These are phyloP conservation scores for Gaeumannomyces sp. DNA, from an alignment of 2,329 filamentous ascomycete genomes.

Conservation along the genomic window DNA sequence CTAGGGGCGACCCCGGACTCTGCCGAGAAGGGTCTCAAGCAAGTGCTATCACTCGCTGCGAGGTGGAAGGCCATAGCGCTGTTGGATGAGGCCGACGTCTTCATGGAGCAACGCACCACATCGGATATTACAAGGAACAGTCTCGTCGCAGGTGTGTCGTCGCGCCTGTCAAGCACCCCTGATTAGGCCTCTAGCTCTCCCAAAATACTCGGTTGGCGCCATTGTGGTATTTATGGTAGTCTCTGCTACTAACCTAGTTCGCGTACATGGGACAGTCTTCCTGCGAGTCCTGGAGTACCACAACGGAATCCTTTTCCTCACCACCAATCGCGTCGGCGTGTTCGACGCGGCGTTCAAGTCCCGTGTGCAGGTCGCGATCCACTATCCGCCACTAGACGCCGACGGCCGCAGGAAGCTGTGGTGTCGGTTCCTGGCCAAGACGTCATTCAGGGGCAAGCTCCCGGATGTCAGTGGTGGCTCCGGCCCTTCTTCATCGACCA, in stretches of 20 bases:
- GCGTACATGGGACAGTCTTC: neutral
- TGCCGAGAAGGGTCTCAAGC: neutral
- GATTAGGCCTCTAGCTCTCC: too few species aligned
- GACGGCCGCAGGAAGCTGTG: neutral
- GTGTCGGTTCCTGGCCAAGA: neutral
- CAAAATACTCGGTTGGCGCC: too few species aligned
- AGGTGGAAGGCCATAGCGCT: conserved; percentile 1
- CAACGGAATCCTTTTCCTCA: neutral
- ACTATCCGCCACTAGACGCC: conserved; percentile 26
- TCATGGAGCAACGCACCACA: neutral
- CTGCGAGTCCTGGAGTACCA: neutral
- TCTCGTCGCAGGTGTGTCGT: neutral
- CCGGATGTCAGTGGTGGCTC: neutral
- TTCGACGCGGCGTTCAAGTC: conserved; percentile 32
- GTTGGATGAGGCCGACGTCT: neutral
- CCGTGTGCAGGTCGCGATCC: conserved; percentile 27
- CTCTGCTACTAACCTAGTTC: too few species aligned
- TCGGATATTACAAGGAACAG: neutral
- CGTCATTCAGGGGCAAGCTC: neutral
- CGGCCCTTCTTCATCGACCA: neutral
- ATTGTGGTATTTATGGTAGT: too few species aligned
- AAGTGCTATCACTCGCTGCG: neutral
- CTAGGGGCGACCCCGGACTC: neutral
- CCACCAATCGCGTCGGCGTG: conserved; percentile 21
- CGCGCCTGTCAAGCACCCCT: too few species aligned